Percentiles rank a stretch among this genome's conserved stretches.
These are phyloP conservation scores for Rachicladosporium sp. DNA, from an alignment of 2,329 filamentous ascomycete genomes.

Conservation along the genomic window DNA sequence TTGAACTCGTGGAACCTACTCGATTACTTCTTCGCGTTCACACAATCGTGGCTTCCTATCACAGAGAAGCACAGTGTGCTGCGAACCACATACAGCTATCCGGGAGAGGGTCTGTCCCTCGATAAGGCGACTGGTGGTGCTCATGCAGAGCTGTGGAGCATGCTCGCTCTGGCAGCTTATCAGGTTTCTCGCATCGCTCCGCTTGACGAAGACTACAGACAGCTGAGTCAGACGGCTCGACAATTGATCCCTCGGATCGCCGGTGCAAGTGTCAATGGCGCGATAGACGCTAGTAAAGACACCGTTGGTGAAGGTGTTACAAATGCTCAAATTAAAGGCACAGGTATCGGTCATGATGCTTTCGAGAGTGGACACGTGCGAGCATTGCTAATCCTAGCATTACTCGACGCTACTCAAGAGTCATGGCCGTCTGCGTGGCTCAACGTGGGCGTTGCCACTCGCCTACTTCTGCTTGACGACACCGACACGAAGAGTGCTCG, in stretches of 20 bases:
- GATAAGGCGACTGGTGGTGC: slow-evolving; percentile 20
- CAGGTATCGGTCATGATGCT: background rate
- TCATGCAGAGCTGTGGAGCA: slow-evolving; percentile 35
- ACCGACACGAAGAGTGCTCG: slow-evolving; percentile 4
- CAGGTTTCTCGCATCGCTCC: slow-evolving; percentile 19
- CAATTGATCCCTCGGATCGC: slow-evolving; percentile 1
- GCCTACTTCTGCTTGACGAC: slow-evolving; percentile 23
- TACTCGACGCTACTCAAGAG: slow-evolving; percentile 50
- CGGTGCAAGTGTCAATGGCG: background rate
- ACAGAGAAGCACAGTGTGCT: slow-evolving; percentile 54
- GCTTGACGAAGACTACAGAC: slow-evolving; percentile 20
- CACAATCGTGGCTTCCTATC: slow-evolving; percentile 65
- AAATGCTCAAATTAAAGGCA: too few relatives aligned
- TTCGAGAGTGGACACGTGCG: slow-evolving; percentile 30
- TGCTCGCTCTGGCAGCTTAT: slow-evolving; percentile 30
- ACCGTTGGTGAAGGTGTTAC: background rate
- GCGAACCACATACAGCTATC: slow-evolving; percentile 44
- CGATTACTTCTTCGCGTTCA: slow-evolving; percentile 63
- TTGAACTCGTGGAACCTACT: slow-evolving; percentile 48
- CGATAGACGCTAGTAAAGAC: background rate
- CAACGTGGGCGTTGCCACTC: slow-evolving; percentile 51
- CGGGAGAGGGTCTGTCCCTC: slow-evolving; percentile 28
- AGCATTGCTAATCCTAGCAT: slow-evolving; percentile 38
- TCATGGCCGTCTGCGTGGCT: slow-evolving; percentile 50
- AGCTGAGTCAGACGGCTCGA: slow-evolving; percentile 17